These are phyloP conservation scores for Isabelozyma heimii DNA, from an alignment of 805 yeast species.

Conservation along the genomic window DNA sequence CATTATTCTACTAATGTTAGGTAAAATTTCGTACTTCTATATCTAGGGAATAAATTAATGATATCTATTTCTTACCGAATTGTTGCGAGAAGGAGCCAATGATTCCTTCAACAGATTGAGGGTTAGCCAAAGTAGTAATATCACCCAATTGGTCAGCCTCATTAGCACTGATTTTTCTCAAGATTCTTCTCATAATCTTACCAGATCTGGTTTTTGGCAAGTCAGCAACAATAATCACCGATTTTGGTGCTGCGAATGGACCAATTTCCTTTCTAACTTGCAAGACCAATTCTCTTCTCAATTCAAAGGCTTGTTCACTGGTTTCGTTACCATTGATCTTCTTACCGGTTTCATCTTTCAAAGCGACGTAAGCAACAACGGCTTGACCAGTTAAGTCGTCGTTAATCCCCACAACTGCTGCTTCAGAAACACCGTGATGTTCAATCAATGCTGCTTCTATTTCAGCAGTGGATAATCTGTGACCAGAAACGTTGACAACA, in stretches of 20 bases:
- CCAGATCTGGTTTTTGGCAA: slow-evolving; percentile 98
- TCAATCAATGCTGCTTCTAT: slow-evolving; percentile 89
- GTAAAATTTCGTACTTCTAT: too few relatives aligned
- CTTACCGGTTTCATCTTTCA: slow-evolving; percentile 66
- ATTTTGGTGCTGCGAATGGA: slow-evolving; percentile 94
- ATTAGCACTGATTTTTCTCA: slow-evolving; percentile 88
- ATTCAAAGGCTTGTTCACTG: slow-evolving; percentile 47
- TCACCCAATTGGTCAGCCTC: slow-evolving; percentile 95
- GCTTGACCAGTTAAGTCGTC: slow-evolving; percentile 99
- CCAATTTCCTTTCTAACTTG: slow-evolving; percentile 92
- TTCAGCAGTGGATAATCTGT: slow-evolving; percentile 96
- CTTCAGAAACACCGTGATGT: slow-evolving; percentile 79
- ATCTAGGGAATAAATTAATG: too few relatives aligned
- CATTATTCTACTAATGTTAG: too few relatives aligned
- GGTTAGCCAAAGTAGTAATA: slow-evolving; percentile 83
- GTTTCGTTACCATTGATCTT: slow-evolving; percentile 36
- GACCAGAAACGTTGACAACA: slow-evolving; percentile 97
- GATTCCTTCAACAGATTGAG: slow-evolving; percentile 75
- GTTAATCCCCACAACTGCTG: slow-evolving; percentile 92
- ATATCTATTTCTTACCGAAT: slow-evolving; percentile 37
- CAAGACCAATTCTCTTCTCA: slow-evolving; percentile 72
- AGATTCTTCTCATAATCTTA: slow-evolving; percentile 96
- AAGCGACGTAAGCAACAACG: slow-evolving; percentile 88
- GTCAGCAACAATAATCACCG: slow-evolving; percentile 78
- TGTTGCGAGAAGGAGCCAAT: slow-evolving; percentile 48